phyloP scores from a whole-genome alignment of 1,284 basidiomycete genomes.

The Tilletiopsis washingtonensis region DNA sequence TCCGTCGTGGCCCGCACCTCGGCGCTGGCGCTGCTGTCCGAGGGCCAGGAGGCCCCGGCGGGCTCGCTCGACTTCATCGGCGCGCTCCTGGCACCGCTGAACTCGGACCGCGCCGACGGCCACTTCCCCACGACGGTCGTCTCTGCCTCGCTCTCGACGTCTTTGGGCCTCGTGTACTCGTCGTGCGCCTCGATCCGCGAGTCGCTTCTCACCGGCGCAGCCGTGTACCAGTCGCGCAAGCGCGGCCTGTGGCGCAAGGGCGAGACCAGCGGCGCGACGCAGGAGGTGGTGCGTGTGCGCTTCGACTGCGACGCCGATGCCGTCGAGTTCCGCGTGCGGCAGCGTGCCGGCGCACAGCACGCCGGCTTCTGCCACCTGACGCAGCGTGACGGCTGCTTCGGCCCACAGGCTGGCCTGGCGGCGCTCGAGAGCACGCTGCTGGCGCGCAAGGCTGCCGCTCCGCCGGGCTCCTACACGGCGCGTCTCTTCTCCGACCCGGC shows the following conservation, averaged over 20 bases:
- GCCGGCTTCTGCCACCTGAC: constrained; percentile 79
- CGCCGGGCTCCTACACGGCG: constrained; percentile 84
- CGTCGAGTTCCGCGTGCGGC: constrained; percentile 82
- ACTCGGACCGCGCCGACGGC: constrained; percentile 82
- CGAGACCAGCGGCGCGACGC: constrained; percentile 87
- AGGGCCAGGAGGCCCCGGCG: constrained; percentile 9
- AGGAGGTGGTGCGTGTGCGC: constrained; percentile 73
- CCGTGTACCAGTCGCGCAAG: constrained; percentile 84
- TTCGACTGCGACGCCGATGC: constrained; percentile 90
- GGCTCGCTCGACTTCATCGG: constrained; percentile 36
- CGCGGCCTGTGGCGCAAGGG: constrained; percentile 97
- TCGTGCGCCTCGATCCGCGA: constrained; percentile 77
- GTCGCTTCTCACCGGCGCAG: constrained; percentile 78
- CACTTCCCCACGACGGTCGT: constrained; percentile 82
- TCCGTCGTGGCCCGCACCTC: constrained; percentile 31
- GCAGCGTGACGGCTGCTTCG: constrained; percentile 65
- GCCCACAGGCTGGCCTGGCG: constrained; percentile 62
- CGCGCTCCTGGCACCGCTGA: constrained; percentile 55
- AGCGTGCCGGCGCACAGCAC: constrained; percentile 58
- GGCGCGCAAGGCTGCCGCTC: constrained; percentile 66
- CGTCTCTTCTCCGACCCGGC: constrained; percentile 75
- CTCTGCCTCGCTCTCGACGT: constrained; percentile 55
- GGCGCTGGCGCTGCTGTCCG: constrained; percentile 13
- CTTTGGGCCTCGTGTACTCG: constrained; percentile 94
- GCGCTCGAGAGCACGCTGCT: constrained; percentile 75